These are phyloP conservation scores for Phlyctochytrium planicorne DNA, from an alignment of 192 early-diverging fungal genomes.

Conservation along the genomic window DNA sequence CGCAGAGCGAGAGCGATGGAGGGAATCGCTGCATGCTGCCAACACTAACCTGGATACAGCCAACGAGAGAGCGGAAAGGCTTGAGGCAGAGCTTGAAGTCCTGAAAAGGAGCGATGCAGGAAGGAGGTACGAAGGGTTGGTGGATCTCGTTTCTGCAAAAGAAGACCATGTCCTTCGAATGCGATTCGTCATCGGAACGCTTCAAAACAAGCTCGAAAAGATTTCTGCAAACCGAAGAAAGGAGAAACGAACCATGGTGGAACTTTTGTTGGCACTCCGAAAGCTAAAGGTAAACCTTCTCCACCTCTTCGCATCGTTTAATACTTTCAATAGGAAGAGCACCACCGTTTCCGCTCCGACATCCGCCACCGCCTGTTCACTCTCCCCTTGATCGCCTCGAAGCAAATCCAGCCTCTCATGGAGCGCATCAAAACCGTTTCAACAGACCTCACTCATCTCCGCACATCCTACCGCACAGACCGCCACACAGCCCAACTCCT, in stretches of 20 bases:
- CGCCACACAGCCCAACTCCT: neutral
- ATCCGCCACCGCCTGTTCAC: neutral
- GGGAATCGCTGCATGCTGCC: neutral
- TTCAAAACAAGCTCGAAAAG: neutral
- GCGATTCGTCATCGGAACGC: neutral
- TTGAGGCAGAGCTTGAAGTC: neutral
- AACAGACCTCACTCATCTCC: neutral
- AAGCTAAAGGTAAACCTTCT: no score
- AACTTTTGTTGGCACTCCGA: neutral
- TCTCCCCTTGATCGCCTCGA: neutral
- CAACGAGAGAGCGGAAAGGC: neutral
- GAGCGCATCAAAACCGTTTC: neutral
- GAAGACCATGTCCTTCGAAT: neutral
- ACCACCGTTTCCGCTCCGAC: neutral
- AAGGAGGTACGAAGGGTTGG: neutral
- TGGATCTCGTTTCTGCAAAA: neutral
- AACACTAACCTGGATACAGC: neutral
- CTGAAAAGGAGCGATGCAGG: neutral
- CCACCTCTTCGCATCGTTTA: no score
- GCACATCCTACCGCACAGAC: neutral
- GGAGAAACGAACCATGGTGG: neutral
- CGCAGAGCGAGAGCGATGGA: neutral
- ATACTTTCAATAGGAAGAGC: neutral
- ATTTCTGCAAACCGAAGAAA: neutral
- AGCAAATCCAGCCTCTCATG: neutral